Evolutionary conservation across 2,329 filamentous ascomycete species (phyloP), one percentile per base, ranked within the genome.

Genomic region (Claviceps purpurea): DNA sequence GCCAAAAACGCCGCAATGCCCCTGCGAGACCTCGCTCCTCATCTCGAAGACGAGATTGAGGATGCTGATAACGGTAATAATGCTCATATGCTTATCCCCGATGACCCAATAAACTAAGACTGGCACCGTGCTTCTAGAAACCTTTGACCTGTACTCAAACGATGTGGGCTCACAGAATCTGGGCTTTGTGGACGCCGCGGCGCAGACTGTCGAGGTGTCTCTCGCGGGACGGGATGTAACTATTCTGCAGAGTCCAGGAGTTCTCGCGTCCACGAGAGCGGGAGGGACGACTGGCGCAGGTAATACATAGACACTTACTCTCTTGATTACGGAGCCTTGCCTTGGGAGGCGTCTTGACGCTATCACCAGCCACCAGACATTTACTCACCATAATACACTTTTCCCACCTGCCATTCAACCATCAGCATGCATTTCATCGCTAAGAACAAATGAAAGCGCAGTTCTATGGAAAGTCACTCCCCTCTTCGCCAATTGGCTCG

Each of bases 401-500:
- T 34, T 34, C 30, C 30, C 30, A 34, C 30, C 30, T 11, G 2
- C 10, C 30, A 34, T 34, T 34, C 4, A 10, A 34, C 10, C 30
- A 34, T 34, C 30, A 30, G 30, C 30, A 4, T 34, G 30, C 10
- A 11, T 34, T 11, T 11, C 1, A 34, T 34, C 30, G 30, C 30
- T 34, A 34, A 34, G 30, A 34, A 34, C 30, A 34, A 34, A 34
- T 10, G 30, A 34, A 11, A 11, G 30, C 8, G 30, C 41, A 85
- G 89, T 95, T 18, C 73, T 97, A 8, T 98, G 93, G 93, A 89
- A 87, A 67, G 85, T 95, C 58, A 91, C 89, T 0, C 89, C 90
- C 8, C 73, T 82, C 45, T 82, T 97, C 62, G 87, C 90, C 22
- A 73, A 80, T 57, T 97, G 89, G 89, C 76, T 97, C 46, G 74